These are phyloP conservation scores for Hydnum rufescens DNA, from an alignment of 768 basidiomycete genomes.

Conservation along the genomic window DNA sequence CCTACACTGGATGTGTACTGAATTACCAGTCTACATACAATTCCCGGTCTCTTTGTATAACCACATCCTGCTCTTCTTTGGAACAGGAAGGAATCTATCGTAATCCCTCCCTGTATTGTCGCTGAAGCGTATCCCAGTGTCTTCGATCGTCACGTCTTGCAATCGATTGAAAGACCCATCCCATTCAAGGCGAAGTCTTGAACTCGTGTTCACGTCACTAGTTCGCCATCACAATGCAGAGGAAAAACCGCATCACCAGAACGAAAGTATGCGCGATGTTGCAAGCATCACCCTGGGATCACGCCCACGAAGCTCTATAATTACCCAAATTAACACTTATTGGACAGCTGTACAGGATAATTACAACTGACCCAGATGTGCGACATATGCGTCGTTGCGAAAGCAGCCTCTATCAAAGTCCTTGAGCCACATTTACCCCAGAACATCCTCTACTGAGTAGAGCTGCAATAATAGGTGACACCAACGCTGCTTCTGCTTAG, in stretches of 20 bases:
- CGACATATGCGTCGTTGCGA: constrained; percentile 69
- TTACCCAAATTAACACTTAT: too few species aligned
- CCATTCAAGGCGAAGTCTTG: constrained; percentile 73
- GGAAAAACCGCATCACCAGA: too few species aligned
- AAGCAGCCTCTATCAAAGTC: constrained; percentile 81
- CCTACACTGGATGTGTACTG: too few species aligned
- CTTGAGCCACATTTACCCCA: constrained; percentile 94
- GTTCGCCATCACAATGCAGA: too few species aligned
- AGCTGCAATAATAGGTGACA: constrained; percentile 29
- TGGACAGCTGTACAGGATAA: too few species aligned
- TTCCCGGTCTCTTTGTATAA: constrained; percentile 22
- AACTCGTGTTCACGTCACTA: too few species aligned
- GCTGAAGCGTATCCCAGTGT: constrained; percentile 74
- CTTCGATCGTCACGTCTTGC: constrained; percentile 73
- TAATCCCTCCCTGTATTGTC: constrained; percentile 28
- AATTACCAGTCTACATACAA: too few species aligned
- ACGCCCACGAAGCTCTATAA: constrained; percentile 45
- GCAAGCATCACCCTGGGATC: constrained; percentile 72
- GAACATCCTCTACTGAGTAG: constrained; percentile 72
- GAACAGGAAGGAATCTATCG: constrained; percentile 25
- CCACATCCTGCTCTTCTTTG: constrained; percentile 19
- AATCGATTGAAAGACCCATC: constrained; percentile 75
- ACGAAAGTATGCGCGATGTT: constrained; percentile 53
- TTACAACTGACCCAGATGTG: constrained; percentile 80
- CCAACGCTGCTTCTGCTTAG: background rate